Percentiles rank a stretch among this genome's conserved stretches.
Evolutionary conservation across 1,284 basidiomycete species (phyloP).

Genomic region (Porogramme epimiltina): DNA sequence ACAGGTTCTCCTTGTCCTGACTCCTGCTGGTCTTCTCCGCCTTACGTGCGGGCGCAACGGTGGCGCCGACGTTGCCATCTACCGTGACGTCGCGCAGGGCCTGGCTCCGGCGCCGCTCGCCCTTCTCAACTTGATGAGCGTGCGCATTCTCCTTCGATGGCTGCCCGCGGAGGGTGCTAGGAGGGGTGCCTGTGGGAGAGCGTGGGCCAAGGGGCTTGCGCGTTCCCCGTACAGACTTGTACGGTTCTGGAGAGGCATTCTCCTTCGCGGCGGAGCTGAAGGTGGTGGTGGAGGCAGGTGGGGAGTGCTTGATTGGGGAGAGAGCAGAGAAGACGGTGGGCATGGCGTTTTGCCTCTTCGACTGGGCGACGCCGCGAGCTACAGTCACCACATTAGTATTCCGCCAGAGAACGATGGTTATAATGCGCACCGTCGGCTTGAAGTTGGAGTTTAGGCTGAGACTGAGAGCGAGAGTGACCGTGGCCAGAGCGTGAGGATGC

Average conservation of each 20-base stretch:
- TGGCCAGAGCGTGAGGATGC: slow-evolving; percentile 20
- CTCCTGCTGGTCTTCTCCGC: no score
- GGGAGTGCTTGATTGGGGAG: slow-evolving; percentile 33
- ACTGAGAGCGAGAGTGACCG: slow-evolving; percentile 30
- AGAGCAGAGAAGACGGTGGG: slow-evolving; percentile 27
- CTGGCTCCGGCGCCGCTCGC: slow-evolving; percentile 20
- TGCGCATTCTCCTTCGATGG: slow-evolving; percentile 25
- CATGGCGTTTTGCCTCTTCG: slow-evolving; percentile 21
- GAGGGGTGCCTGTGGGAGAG: slow-evolving; percentile 20
- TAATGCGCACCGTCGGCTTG: slow-evolving; percentile 2
- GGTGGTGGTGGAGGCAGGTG: slow-evolving; percentile 12
- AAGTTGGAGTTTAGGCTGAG: slow-evolving; percentile 32
- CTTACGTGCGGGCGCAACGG: neutral
- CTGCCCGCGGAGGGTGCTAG: slow-evolving; percentile 3
- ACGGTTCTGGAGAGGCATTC: slow-evolving; percentile 23
- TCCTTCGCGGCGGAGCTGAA: slow-evolving; percentile 29
- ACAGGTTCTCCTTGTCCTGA: slow-evolving; percentile 25
- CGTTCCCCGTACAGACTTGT: slow-evolving; percentile 15
- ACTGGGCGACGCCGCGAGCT: slow-evolving; percentile 19
- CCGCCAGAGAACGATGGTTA: neutral
- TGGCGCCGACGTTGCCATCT: slow-evolving; percentile 14
- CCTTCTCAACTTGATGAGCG: neutral
- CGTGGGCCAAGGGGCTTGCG: slow-evolving; percentile 31
- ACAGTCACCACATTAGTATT: neutral
- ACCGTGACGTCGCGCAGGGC: slow-evolving; percentile 27